A percentile compares a stretch with the other conserved stretches of the same genome.
Conservation (phyloP, 345 rosid genomes). For the Bruguiera gymnorhiza region DNA sequence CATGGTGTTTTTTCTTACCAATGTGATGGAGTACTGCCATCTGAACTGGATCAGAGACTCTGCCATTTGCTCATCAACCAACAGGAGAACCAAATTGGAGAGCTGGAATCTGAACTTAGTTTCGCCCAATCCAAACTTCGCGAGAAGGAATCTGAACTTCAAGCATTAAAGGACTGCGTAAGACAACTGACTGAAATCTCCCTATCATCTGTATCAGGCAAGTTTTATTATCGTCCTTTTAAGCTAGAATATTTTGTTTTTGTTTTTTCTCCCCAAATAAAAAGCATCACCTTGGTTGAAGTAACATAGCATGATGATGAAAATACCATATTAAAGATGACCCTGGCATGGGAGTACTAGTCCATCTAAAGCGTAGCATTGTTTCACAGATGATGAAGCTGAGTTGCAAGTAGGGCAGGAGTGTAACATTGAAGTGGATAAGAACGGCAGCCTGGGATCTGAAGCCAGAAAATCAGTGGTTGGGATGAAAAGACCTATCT, state of each 20-base stretch:
- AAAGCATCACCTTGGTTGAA: not conserved
- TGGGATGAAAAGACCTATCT: conserved; percentile 60
- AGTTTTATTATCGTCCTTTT: not conserved
- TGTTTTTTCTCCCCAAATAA: not conserved
- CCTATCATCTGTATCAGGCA: conserved; percentile 54
- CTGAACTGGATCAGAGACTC: conserved; percentile 67
- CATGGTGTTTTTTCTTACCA: conserved; percentile 39
- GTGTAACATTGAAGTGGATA: conserved; percentile 33
- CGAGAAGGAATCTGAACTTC: conserved; percentile 82
- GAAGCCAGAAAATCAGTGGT: conserved; percentile 42
- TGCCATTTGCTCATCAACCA: conserved; percentile 67
- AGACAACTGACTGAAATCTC: conserved; percentile 62
- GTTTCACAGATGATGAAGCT: conserved; percentile 57
- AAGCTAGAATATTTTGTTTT: not conserved
- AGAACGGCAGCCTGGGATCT: conserved; percentile 23
- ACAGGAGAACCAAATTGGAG: conserved; percentile 74
- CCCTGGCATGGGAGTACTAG: not conserved
- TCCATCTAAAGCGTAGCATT: conserved; percentile 7
- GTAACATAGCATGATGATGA: not conserved
- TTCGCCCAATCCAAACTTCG: conserved; percentile 59
- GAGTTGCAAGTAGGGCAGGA: conserved; percentile 33
- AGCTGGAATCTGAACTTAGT: conserved; percentile 65
- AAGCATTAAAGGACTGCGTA: conserved; percentile 72
- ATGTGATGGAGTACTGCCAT: conserved; percentile 58
- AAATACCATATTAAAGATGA: not conserved